Evolutionary conservation across 2,329 filamentous ascomycete species (phyloP), one percentile per base, ranked within the genome.

Genomic region (Ophiocordyceps polyrhachis-furcata): DNA sequence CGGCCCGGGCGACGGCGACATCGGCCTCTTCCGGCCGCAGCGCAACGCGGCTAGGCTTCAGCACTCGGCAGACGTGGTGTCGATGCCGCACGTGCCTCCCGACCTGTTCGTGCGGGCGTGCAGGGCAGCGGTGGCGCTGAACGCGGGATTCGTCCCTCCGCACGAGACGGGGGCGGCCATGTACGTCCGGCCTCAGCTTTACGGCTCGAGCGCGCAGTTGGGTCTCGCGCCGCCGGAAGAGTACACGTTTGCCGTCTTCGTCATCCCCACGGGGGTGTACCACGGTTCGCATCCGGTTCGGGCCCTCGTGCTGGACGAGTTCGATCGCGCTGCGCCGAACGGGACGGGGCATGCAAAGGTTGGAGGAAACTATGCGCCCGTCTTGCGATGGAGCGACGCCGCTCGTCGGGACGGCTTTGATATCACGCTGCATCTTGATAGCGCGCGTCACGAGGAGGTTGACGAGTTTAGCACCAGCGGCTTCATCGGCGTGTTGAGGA

Each of bases 401-500:
- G 89, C 91, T 1, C 69, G 81, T 47, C 66, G 69, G 17, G 74
- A 85, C 48, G 89, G 89, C 29, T 96, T 75, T 57, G 88, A 85
- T n/a, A 96, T 96, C 56, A 96, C 89, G 2, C 69, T 96, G 55
- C 89, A 96, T 60, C 68, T 96, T 45, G 91, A 96, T 64, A 91
- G 83, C 60, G 79, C 79, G 56, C 83, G 76, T 11, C 75, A 88
- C 53, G 81, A 76, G 48, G 86, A 93, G 60, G 76, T 98, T 49
- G 89, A 98, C 56, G 89, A 98, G 70, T 98, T 96, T 59, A 91
- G 83, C 52, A 96, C 91, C 0, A 88, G 81, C 50, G 89, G 86
- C 1, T 96, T 98, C 61, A 82, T 96, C 50, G 91, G 87, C 4
- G 81, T 84, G 6, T 69, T 73, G 51, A 28, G 9, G 9, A 11